Percentiles rank a stretch among this genome's conserved stretches.
These are phyloP conservation scores for Saposhnikovia divaricata DNA, from an alignment of 129 eudicot species.

Conservation along the genomic window DNA sequence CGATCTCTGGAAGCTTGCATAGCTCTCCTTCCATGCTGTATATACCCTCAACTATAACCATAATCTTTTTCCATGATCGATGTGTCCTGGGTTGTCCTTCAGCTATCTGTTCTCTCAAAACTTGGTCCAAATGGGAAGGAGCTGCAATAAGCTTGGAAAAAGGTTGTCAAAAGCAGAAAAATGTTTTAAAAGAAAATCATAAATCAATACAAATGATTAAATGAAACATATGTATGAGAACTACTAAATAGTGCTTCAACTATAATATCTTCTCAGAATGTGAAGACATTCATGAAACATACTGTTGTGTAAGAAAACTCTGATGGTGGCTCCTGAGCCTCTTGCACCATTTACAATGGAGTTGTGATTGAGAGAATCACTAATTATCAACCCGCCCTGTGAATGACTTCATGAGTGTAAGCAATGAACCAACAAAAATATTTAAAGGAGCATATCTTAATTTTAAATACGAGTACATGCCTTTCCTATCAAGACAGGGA, in stretches of 20 bases:
- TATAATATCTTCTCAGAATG: background rate
- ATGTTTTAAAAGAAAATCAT: background rate
- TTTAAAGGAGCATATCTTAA: background rate
- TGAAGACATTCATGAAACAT: slow-evolving; percentile 20
- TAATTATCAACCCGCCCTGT: slow-evolving; percentile 89
- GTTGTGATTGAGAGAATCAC: slow-evolving; percentile 93
- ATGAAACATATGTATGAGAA: slow-evolving; percentile 8
- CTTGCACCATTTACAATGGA: slow-evolving; percentile 97
- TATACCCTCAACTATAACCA: slow-evolving; percentile 94
- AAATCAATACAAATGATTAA: background rate
- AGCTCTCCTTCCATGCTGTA: slow-evolving; percentile 99
- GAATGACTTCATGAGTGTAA: slow-evolving; percentile 8
- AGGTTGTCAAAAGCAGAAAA: background rate
- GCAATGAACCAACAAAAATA: slow-evolving; percentile 1
- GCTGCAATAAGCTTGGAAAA: slow-evolving; percentile 24
- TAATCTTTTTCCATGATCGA: slow-evolving; percentile 94
- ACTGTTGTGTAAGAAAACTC: slow-evolving; percentile 95
- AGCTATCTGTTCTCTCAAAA: slow-evolving; percentile 82
- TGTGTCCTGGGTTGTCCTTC: slow-evolving; percentile 96
- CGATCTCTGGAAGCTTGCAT: slow-evolving; percentile 92
- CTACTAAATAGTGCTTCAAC: background rate
- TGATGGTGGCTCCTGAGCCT: slow-evolving; percentile 83
- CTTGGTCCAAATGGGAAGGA: slow-evolving; percentile 84
- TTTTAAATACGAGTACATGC: slow-evolving; percentile 18
- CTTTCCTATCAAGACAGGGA: slow-evolving; percentile 88